These are phyloP conservation scores for Russula sp. DNA, from an alignment of 768 basidiomycete species.

Conservation along the genomic window DNA sequence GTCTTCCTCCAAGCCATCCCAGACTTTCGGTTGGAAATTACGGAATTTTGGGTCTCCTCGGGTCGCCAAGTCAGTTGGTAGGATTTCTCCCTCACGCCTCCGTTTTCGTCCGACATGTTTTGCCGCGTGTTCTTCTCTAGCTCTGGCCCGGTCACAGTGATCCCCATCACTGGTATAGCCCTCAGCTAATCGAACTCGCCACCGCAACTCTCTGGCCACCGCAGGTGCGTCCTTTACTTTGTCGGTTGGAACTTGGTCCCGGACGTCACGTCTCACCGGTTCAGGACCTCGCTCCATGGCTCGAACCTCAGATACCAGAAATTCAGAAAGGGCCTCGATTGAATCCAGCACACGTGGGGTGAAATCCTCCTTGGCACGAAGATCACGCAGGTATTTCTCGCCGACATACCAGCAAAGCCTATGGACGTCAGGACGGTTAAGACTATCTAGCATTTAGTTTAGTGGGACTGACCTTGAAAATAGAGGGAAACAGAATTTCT, in stretches of 20 bases:
- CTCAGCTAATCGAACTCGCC: constrained; percentile 63
- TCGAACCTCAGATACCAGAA: constrained; percentile 72
- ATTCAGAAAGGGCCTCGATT: constrained; percentile 62
- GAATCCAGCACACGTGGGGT: constrained; percentile 61
- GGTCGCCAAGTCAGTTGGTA: constrained; percentile 14
- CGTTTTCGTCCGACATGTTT: constrained; percentile 30
- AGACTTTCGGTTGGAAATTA: constrained; percentile 59
- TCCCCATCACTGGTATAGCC: constrained; percentile 70
- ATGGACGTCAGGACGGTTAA: background rate
- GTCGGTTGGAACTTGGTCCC: constrained; percentile 76
- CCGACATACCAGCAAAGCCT: constrained; percentile 91
- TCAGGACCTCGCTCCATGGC: constrained; percentile 68
- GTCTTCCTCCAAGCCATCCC: constrained; percentile 50
- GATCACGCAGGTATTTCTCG: constrained; percentile 69
- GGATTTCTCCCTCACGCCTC: constrained; percentile 25
- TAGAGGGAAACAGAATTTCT: constrained; percentile 36
- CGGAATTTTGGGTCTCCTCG: constrained; percentile 23
- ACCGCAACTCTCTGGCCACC: constrained; percentile 77
- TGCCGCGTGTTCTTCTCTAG: constrained; percentile 32
- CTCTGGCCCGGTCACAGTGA: constrained; percentile 26
- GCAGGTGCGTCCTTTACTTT: constrained; percentile 77
- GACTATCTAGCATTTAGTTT: background rate
- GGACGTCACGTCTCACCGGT: constrained; percentile 65
- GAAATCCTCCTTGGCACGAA: constrained; percentile 53
- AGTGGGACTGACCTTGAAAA: constrained; percentile 25